Conservation (phyloP, 1,284 basidiomycete species). For the Sporisorium exsertum region DNA sequence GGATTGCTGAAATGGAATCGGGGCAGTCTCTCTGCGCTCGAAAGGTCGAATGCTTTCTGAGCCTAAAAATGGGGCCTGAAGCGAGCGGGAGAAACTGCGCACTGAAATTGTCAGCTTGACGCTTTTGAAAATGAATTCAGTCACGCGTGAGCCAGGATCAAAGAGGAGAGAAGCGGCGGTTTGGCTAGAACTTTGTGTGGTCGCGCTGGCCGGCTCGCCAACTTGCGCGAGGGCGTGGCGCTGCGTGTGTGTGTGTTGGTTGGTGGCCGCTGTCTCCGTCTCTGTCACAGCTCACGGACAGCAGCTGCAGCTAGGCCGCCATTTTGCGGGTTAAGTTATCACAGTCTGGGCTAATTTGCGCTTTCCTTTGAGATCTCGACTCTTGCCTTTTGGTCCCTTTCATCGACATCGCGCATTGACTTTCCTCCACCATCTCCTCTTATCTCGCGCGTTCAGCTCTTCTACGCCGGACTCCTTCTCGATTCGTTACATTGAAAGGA, state of each 20-base stretch:
- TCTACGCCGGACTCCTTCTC: not conserved
- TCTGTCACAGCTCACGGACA: too few relatives aligned
- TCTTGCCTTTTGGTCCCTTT: constrained; percentile 1
- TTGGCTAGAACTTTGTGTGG: not conserved
- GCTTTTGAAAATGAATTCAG: not conserved
- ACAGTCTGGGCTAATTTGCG: not conserved
- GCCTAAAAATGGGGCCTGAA: too few relatives aligned
- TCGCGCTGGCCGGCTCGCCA: constrained; percentile 10
- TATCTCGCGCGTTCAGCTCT: not conserved
- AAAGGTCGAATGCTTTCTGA: not conserved
- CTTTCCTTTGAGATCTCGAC: not conserved
- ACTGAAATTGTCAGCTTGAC: not conserved
- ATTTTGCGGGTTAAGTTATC: not conserved
- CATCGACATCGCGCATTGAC: constrained; percentile 2
- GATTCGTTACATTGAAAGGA: not conserved
- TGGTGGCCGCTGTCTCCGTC: not conserved
- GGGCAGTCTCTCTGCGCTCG: not conserved
- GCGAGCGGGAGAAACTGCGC: too few relatives aligned
- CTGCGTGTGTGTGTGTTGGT: constrained; percentile 7
- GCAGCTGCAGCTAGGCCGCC: not conserved
- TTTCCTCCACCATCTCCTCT: not conserved
- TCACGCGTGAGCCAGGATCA: constrained; percentile 14
- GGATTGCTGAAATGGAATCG: not conserved
- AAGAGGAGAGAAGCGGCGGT: constrained; percentile 3
- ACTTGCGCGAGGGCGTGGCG: not conserved